These are phyloP conservation scores for Penicillium simplicissimum DNA, from an alignment of 495 filamentous ascomycete genomes.

Conservation along the genomic window DNA sequence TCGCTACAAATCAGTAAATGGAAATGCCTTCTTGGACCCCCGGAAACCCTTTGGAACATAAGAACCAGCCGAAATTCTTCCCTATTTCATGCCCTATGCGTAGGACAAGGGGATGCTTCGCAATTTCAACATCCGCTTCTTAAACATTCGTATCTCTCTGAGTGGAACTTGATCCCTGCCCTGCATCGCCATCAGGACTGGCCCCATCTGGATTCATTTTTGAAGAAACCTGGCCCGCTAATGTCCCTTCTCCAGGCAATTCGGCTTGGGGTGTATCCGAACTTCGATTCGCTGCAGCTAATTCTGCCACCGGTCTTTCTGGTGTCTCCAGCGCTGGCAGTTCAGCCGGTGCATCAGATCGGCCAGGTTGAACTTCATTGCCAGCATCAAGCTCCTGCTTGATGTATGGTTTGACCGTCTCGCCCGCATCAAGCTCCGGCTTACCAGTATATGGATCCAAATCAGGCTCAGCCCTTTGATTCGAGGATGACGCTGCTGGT, in stretches of 20 bases:
- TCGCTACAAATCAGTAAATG: too few relatives aligned
- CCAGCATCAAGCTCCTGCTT: constrained; percentile 10
- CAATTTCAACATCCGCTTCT: neutral
- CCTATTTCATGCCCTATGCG: too few relatives aligned
- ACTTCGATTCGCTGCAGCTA: neutral
- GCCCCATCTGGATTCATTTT: neutral
- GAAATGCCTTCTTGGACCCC: too few relatives aligned
- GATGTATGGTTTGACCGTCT: neutral
- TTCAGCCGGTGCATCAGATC: constrained; percentile 2
- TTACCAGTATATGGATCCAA: constrained; percentile 8
- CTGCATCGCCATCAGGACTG: neutral
- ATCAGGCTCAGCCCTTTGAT: neutral
- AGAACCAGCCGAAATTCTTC: too few relatives aligned
- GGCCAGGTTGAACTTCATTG: neutral
- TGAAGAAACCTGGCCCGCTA: neutral
- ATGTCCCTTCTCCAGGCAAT: neutral
- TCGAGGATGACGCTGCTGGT: neutral
- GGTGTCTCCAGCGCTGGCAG: constrained; percentile 4
- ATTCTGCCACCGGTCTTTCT: neutral
- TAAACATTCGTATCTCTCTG: neutral
- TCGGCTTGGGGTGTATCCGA: constrained; percentile 12
- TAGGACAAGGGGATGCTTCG: too few relatives aligned
- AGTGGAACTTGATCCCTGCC: neutral
- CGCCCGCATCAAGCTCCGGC: constrained; percentile 10
- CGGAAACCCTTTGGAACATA: too few relatives aligned